These are phyloP conservation scores for Naganishia antarctica DNA, from an alignment of 768 basidiomycete species.

Conservation along the genomic window DNA sequence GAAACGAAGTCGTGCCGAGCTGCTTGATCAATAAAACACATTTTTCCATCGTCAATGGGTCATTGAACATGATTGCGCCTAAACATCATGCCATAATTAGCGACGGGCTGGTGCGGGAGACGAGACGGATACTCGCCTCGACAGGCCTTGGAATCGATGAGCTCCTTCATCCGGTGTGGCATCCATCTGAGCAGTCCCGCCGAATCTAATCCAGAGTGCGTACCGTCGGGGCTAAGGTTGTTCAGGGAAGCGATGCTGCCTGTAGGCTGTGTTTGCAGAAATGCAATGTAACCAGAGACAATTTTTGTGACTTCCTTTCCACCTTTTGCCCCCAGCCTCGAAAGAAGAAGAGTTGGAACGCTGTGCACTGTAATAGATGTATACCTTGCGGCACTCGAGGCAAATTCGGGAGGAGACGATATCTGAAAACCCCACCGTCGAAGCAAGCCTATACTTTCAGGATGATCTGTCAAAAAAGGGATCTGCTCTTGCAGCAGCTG, in stretches of 20 bases:
- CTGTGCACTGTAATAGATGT: conserved; percentile 25
- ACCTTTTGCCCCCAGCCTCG: conserved; percentile 42
- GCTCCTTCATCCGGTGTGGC: conserved; percentile 72
- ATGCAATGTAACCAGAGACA: conserved; percentile 66
- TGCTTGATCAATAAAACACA: conserved; percentile 64
- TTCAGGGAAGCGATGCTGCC: background rate
- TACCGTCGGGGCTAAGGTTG: background rate
- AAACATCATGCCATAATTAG: background rate
- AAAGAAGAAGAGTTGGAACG: conserved; percentile 34
- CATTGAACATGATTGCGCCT: conserved; percentile 99
- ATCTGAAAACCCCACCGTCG: conserved; percentile 44
- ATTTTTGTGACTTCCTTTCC: conserved; percentile 71
- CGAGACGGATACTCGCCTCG: conserved; percentile 59
- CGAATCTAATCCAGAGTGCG: conserved; percentile 60
- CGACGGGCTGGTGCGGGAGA: conserved; percentile 17
- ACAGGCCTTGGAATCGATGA: conserved; percentile 93
- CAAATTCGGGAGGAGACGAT: conserved; percentile 54
- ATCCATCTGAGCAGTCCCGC: conserved; percentile 60
- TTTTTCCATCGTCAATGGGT: conserved; percentile 63
- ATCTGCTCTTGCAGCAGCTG: conserved; percentile 56
- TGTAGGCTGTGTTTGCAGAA: conserved; percentile 54
- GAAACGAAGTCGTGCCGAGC: conserved; percentile 68
- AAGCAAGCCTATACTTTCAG: conserved; percentile 30
- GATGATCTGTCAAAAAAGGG: conserved; percentile 41
- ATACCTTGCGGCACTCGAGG: conserved; percentile 20